Evolutionary conservation across 805 yeast species (phyloP), one percentile per base, ranked within the genome.

Genomic region (Brettanomyces nanus): DNA sequence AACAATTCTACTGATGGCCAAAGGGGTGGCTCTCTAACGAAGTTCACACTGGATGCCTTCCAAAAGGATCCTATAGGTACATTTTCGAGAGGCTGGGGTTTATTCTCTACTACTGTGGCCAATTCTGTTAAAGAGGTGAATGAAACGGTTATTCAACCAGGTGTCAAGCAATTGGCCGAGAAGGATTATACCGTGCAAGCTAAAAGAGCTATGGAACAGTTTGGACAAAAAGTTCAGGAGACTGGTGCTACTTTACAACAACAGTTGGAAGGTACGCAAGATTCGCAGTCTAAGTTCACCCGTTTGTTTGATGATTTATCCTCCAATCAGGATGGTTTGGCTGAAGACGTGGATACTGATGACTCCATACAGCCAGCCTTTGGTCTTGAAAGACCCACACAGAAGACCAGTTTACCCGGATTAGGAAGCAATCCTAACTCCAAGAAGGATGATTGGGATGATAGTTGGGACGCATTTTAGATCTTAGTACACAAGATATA

Each of bases 21-120:
- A 53, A 30, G 26, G 35, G 28, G 54, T 35, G 73, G 75, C 2
- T 63, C 78, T 6, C 59, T 75, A 27, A 54, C 80, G 7, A 69
- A 71, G 1, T 69, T 85, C 50, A 75, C 82, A 6, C 50, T 83
- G 7, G 85, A 82, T 45, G 77, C 77, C 38, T 64, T 84, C 36
- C 94, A 82, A 58, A 62, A 58, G 28, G 97, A 92, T 56, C 97
- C 98, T 5, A 49, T 89, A 37, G 95, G 95, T n/a, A 82, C 97
- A 1, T 69, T 92, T 38, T 60, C 85, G 28, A 85, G 80, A 61
- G 97, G 98, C 18, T 92, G 97, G 96, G 89, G 95, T 19, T 63
- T 92, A 45, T 86, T 92, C 53, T 80, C 95, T 9, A 68, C 79
- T n/a, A 77, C 94, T 0, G 86, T 92, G 20, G 73, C 83, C 31